Percentiles rank a stretch among this genome's conserved stretches.
Conservation (phyloP, 2,329 filamentous ascomycete species). For the Orbilia blumenaviensis region DNA sequence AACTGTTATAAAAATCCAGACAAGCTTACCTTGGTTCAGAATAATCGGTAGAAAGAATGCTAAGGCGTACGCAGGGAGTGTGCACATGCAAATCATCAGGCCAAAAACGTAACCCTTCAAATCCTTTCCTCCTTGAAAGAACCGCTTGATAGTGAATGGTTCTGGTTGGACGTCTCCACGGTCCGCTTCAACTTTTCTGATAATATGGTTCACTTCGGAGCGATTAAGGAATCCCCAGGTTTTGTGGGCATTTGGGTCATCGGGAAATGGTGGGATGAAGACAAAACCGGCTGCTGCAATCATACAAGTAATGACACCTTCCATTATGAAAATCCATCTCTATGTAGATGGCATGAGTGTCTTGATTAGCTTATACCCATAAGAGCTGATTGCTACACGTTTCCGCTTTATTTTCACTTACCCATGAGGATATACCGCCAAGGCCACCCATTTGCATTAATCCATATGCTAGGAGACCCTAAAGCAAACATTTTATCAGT, state of each 20-base stretch:
- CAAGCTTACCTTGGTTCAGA: constrained; percentile 68
- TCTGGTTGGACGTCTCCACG: constrained; percentile 66
- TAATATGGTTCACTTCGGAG: constrained; percentile 63
- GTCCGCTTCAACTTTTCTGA: constrained; percentile 66
- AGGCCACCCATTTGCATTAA: constrained; percentile 63
- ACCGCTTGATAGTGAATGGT: constrained; percentile 70
- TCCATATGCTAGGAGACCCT: constrained; percentile 75
- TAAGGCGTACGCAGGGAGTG: constrained; percentile 77
- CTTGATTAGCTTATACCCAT: background rate
- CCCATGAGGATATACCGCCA: constrained; percentile 67
- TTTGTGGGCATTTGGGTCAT: constrained; percentile 63
- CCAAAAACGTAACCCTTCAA: constrained; percentile 60
- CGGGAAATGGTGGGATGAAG: constrained; percentile 72
- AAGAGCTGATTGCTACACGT: no score
- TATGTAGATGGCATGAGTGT: background rate
- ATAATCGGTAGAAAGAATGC: constrained; percentile 83
- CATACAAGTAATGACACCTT: constrained; percentile 66
- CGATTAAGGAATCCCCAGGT: constrained; percentile 65
- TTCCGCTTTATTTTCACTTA: background rate
- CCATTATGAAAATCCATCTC: constrained; percentile 54
- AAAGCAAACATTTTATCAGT: constrained; percentile 74
- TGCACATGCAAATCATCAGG: constrained; percentile 71
- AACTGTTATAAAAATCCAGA: background rate
- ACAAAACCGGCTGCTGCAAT: constrained; percentile 67
- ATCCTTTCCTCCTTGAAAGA: constrained; percentile 65